Evolutionary conservation across 1,284 basidiomycete species (phyloP).

Genomic region (Chalciporus sp.): DNA sequence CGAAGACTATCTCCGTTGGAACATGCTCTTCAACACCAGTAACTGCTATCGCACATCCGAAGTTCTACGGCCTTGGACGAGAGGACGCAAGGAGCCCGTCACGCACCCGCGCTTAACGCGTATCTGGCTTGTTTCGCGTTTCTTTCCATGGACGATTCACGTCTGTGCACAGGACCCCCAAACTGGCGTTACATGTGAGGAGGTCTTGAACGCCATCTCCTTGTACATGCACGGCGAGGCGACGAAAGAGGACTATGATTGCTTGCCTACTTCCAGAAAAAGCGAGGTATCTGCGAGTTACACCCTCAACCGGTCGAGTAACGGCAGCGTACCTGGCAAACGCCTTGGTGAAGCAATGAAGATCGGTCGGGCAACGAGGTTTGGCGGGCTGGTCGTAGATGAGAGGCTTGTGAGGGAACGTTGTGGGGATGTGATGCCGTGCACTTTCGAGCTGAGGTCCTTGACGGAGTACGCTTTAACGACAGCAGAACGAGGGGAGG

Average conservation of each 20-base stretch:
- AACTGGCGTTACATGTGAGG: conserved; percentile 71
- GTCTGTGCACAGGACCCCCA: conserved; percentile 49
- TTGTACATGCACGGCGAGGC: conserved; percentile 52
- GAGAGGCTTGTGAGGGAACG: conserved; percentile 45
- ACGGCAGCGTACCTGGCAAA: conserved; percentile 66
- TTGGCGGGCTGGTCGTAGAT: conserved; percentile 58
- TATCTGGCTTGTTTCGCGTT: conserved; percentile 52
- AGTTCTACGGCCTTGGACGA: conserved; percentile 61
- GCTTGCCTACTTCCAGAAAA: conserved; percentile 38
- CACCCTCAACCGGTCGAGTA: conserved; percentile 62
- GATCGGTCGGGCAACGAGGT: conserved; percentile 55
- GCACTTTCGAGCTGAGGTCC: conserved; percentile 62
- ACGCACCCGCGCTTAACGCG: conserved; percentile 67
- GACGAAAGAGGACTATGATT: conserved; percentile 51
- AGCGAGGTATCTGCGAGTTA: conserved; percentile 52
- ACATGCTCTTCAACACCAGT: conserved; percentile 67
- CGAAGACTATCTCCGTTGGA: conserved; percentile 65
- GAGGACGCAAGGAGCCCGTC: conserved; percentile 67
- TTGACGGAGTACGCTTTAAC: conserved; percentile 48
- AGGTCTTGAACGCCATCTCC: conserved; percentile 63
- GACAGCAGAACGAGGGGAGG: conserved; percentile 41
- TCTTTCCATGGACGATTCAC: conserved; percentile 62
- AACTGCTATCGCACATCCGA: conserved; percentile 66
- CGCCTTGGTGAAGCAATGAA: conserved; percentile 59
- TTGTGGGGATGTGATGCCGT: conserved; percentile 53